Evolutionary conservation across 371 early-diverging fungal species (phyloP), one percentile per base, ranked within the genome.

Genomic region (Blakeslea trispora): DNA sequence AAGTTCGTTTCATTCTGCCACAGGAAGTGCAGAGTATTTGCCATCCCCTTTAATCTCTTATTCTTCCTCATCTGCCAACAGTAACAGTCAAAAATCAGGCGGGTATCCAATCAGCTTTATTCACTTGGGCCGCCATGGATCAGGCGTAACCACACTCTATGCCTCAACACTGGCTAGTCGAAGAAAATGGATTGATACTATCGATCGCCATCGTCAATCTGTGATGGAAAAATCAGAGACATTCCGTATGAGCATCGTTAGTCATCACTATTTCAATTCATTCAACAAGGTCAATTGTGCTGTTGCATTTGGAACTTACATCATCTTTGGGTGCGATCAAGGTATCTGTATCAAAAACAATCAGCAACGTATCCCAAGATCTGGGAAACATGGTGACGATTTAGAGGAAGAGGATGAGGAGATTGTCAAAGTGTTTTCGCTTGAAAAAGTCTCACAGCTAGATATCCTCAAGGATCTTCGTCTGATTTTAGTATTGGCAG

Each of bases 371-470:
- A 1, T 14, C 11, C 37, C 3, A 28, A 28, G 28, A 28, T 7
- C 28, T 28, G 28, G 28, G 28, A 28, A 7, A n/a, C n/a, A 28
- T 28, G 37, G 11, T 13, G 7, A 37, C 2, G 37, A 37, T 13
- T n/a, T n/a, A n/a, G 66, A 59, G 39, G 56, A 46, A 39, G 53
- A 48, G 50, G 66, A 51, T 17, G 65, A 68, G 10, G 63, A 73
- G 22, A 64, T 80, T 28, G 57, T 79, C 43, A 79, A 81, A 41
- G 79, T 89, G 28, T 59, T 95, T 43, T 78, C 85, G n/a, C 71
- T 92, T 51, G 94, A 94, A 44, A 86, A 86, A 58, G 88, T 95
- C 14, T 77, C 82, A 17, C 94, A 95, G 67, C 82, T 96, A 35
- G 94, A 93, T 59, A 84, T 93, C 1, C 63, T 94, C 28, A 87